Conservation (phyloP, 2,329 filamentous ascomycete species). For the Chalara sp. region DNA sequence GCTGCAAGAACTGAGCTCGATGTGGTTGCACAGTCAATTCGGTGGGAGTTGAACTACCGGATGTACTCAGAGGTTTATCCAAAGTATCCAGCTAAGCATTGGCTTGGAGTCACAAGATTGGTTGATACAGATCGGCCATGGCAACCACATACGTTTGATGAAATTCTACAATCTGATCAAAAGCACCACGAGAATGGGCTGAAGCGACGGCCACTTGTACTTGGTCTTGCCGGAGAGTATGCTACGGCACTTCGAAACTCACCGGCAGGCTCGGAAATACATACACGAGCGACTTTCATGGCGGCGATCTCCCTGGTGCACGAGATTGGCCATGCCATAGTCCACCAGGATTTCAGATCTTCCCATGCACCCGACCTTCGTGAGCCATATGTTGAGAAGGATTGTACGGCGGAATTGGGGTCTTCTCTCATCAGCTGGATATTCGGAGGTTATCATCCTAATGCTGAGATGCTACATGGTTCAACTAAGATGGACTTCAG, state of each 20-base stretch:
- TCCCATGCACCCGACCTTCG: slow-evolving; percentile 2
- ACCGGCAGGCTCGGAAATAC: slow-evolving; percentile 8
- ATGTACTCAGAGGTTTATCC: slow-evolving; percentile 8
- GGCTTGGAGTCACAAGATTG: slow-evolving; percentile 13
- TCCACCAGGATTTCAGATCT: slow-evolving; percentile 16
- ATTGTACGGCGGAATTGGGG: slow-evolving; percentile 16
- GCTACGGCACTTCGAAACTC: slow-evolving; percentile 12
- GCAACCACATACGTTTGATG: background rate
- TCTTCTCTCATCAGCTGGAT: slow-evolving; percentile 16
- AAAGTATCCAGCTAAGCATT: background rate
- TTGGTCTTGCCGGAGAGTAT: slow-evolving; percentile 18
- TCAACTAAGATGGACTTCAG: background rate
- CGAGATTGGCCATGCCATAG: slow-evolving; percentile 21
- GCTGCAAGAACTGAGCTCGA: slow-evolving; percentile 12
- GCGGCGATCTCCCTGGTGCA: slow-evolving; percentile 21
- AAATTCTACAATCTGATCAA: slow-evolving; percentile 7
- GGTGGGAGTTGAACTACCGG: slow-evolving; percentile 16
- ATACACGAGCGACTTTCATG: slow-evolving; percentile 18
- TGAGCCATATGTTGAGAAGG: slow-evolving; percentile 17
- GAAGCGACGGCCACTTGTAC: slow-evolving; percentile 12
- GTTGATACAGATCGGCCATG: slow-evolving; percentile 5
- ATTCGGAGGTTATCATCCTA: slow-evolving; percentile 17
- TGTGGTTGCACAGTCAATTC: slow-evolving; percentile 11
- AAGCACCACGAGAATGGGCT: slow-evolving; percentile 1
- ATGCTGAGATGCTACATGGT: background rate